Base-by-base conservation (phyloP, 805 yeast species). In the Maudiozyma bulderi region DNA sequence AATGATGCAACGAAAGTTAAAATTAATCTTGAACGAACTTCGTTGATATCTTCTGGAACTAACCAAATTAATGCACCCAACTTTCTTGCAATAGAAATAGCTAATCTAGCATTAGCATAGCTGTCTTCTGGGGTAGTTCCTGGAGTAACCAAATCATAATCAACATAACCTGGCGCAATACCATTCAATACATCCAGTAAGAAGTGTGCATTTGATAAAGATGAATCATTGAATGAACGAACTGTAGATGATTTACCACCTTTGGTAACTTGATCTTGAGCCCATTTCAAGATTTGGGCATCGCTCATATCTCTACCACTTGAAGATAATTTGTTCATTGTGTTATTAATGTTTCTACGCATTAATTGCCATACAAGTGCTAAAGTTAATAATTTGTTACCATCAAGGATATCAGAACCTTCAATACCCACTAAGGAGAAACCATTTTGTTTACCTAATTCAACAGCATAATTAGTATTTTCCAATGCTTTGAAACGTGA, bases 31-130 rank as follows among this genome's bases (percentile, higher is more conserved):
- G 95, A 78, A 70, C 98, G 85, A 42, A 93, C 97, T 72, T 91
- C 98, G 60, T 83, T 86, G 61, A 93, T 93, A 72, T 93, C 99
- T 69, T 93, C 99, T n/a, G 99, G 99, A n/a, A 93, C 96, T 58
- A 93, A 77, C 97, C 97, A 93, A 62, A 93, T 93, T 65, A 93
- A 80, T 40, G 96, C 99, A 53, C 99, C 99, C 58, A 93, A 73
- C 70, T 93, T 93, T 77, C 99, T 85, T 35, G 99, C 99, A 62
- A 93, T 93, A 2, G 98, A 93, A 65, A 93, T 93, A 20, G 99
- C 99, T 66, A 93, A 78, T 73, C 87, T 85, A 20, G 98, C 99
- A 66, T 93, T 93, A 40, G 95, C 95, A 64, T 88, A 88, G 63
- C 76, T 79, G 55, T 91, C 96, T 52, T 88, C 96, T 14, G 84